Percentiles rank a stretch among this genome's conserved stretches.
phyloP scores from a whole-genome alignment of 1,139 yeast species.

The Scheffersomyces quercinus region DNA sequence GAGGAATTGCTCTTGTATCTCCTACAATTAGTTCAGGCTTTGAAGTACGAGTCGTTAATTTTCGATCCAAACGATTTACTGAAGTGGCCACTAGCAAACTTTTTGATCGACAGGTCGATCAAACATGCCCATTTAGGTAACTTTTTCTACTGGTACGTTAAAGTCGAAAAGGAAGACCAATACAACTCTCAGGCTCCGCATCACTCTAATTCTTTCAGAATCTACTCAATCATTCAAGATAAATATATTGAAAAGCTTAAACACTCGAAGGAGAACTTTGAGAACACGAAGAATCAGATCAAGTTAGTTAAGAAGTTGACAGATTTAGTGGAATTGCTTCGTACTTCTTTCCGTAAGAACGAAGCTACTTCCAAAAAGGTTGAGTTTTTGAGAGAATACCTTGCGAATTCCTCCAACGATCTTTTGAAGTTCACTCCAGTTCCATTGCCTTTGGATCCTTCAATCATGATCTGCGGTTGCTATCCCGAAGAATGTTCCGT shows the following conservation, averaged over 20 bases:
- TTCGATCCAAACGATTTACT: constrained; percentile 21
- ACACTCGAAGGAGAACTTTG: constrained; percentile 40
- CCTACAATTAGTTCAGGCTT: constrained; percentile 89
- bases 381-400: constrained; percentile 43
- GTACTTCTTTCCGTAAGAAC: constrained; percentile 42
- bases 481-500: constrained; percentile 81
- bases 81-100: constrained; percentile 70
- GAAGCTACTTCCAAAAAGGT: constrained; percentile 47
- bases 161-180: constrained; percentile 82
- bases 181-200: constrained; percentile 19
- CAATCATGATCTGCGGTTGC: constrained; percentile 67
- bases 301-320: constrained; percentile 48
- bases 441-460: constrained; percentile 73
- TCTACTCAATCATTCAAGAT: constrained; percentile 39
- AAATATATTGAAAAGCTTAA: constrained; percentile 42
- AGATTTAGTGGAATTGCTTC: constrained; percentile 38
- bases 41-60: constrained; percentile 63
- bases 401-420: constrained; percentile 43
- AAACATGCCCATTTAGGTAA: constrained; percentile 71
- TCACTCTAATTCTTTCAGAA: constrained; percentile 12
- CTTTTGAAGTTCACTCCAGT: constrained; percentile 52
- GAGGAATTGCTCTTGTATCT: constrained; percentile 79
- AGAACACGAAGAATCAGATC: constrained; percentile 43
- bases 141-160: constrained; percentile 88
- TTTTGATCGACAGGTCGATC: constrained; percentile 72